Base-by-base conservation (phyloP, 2,329 filamentous ascomycete species). In the Camillea tinctor region DNA sequence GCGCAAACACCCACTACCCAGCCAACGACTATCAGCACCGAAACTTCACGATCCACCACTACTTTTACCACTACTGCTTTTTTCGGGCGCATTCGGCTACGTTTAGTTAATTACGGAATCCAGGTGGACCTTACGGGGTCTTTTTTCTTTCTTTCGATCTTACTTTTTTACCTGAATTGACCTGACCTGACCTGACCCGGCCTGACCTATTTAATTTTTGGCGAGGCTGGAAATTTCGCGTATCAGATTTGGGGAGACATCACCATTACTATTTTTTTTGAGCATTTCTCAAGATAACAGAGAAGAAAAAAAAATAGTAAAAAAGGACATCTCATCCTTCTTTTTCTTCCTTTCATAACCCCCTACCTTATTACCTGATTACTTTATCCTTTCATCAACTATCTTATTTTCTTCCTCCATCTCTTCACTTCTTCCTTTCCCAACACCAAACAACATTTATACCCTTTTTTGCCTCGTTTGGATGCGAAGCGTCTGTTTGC, bases 211-310 rank as follows among this genome's bases (percentile, higher is more conserved):
- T 48, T 48, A 30, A 58, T 64, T 64, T n/a, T 64, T 58, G 60
- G 60, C 64, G 66, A 68, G 66, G 66, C 65, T 69, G 63, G 66
- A 62, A 57, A 57, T 51, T 56, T 56, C 58, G 55, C 61, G 58
- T 57, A 62, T 62, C 58, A 44, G 55, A 58, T 64, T 66, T 58
- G 60, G 53, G 23, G 56, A 44, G 54, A 60, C 55, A 60, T 56
- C 57, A 30, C 24, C 24, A 50, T 51, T 48, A 19, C n/a, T 15
- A 59, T 40, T 52, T 56, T 54, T 57, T 59, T 50, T 51, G 55
- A 50, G 54, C 17, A 54, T 26, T 61, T 50, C 56, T 22, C 55
- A 44, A 23, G 50, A 30, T 30, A 24, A 19, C 52, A 30, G 30
- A 30, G 13, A 30, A 30, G 7, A 30, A 30, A 9, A 30, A 30